These are phyloP conservation scores for Ophiostoma ulmi DNA, from an alignment of 2,329 filamentous ascomycete genomes.

Conservation along the genomic window DNA sequence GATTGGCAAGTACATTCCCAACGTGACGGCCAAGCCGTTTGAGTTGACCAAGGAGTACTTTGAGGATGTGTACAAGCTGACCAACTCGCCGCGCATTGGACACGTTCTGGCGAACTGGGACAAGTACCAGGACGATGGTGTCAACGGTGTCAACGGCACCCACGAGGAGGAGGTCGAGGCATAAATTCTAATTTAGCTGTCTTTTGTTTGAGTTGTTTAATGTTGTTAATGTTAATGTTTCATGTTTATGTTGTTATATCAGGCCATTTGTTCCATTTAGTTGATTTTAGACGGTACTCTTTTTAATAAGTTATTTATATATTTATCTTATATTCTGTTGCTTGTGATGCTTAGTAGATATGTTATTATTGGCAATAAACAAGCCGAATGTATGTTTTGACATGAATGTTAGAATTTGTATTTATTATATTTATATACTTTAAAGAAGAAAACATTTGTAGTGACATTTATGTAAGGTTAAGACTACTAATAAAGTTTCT, in stretches of 20 bases:
- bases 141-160: conserved; percentile 27
- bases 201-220: neutral
- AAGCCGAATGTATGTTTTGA: no score
- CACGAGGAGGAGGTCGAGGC: conserved; percentile 20
- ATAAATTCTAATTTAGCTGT: neutral
- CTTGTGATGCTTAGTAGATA: neutral
- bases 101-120: conserved; percentile 84
- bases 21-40: conserved; percentile 94
- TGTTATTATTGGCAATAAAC: neutral
- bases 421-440: no score
- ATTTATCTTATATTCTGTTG: neutral
- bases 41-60: conserved; percentile 98
- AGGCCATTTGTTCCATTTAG: neutral
- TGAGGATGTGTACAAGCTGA: conserved; percentile 94
- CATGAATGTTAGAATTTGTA: no score
- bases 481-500: no score
- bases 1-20: conserved; percentile 97
- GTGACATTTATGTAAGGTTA: no score
- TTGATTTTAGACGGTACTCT: neutral
- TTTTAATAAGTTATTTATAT: neutral
- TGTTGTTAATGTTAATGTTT: neutral
- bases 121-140: conserved; percentile 56
- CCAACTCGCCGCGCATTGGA: conserved; percentile 73
- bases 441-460: no score
- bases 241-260: neutral